Percentiles rank a stretch among this genome's conserved stretches.
Evolutionary conservation across 768 basidiomycete genomes (phyloP).

Genomic region (Pisolithus marmoratus): DNA sequence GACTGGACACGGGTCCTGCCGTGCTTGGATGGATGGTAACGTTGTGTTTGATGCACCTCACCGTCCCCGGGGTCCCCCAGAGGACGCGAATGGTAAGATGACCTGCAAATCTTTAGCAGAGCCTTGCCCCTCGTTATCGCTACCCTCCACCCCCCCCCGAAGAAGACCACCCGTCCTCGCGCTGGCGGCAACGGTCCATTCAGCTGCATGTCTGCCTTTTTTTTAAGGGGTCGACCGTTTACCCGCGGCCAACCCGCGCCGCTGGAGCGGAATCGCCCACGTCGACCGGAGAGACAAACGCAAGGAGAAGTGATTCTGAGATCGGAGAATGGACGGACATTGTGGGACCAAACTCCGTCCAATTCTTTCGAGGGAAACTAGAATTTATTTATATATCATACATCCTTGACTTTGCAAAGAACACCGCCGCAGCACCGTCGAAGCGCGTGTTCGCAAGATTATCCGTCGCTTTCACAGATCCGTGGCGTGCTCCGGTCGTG

Average conservation of each 20-base stretch:
- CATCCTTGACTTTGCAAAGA: too few species aligned
- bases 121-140: background rate
- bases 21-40: too few species aligned
- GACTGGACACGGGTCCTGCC: too few species aligned
- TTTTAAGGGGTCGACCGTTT: too few species aligned
- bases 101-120: background rate
- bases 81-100: background rate
- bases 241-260: background rate
- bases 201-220: background rate
- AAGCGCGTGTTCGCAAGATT: too few species aligned
- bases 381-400: too few species aligned
- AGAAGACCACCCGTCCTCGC: background rate
- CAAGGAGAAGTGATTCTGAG: background rate
- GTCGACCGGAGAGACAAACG: too few species aligned
- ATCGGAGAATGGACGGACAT: background rate
- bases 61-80: background rate
- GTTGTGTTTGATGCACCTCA: background rate
- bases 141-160: background rate
- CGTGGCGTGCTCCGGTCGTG: background rate
- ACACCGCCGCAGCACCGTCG: too few species aligned
- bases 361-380: background rate
- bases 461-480: background rate
- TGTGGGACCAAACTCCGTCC: background rate
- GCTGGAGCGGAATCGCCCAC: background rate
- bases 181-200: background rate